Percentiles rank a stretch among this genome's conserved stretches.
Evolutionary conservation across 2,329 filamentous ascomycete genomes (phyloP).

Genomic region (Geoglossum cookeanum): DNA sequence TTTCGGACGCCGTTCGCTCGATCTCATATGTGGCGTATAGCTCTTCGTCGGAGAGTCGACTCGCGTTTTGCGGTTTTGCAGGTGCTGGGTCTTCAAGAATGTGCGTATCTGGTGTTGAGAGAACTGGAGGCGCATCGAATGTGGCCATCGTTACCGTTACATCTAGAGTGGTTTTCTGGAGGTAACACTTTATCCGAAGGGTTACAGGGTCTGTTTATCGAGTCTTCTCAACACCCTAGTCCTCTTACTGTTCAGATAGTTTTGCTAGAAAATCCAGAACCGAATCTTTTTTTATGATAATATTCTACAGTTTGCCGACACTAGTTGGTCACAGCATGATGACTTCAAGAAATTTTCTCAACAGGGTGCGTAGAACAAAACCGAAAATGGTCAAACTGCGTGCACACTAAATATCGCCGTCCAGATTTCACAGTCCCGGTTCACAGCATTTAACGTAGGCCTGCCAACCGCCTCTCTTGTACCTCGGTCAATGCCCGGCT

Average conservation of each 20-base stretch:
- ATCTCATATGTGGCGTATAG: conserved; percentile 70
- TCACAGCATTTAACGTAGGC: conserved; percentile 17
- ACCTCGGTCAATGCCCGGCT: conserved; percentile 84
- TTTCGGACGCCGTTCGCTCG: conserved; percentile 55
- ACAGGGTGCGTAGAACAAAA: background rate
- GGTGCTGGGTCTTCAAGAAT: conserved; percentile 36
- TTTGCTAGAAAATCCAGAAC: background rate
- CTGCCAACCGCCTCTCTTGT: conserved; percentile 66
- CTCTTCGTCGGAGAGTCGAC: conserved; percentile 42
- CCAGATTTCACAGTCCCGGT: background rate
- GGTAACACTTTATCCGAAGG: background rate
- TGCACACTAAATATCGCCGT: background rate
- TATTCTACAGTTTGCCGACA: background rate
- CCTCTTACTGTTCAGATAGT: background rate
- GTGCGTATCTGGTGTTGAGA: conserved; percentile 43
- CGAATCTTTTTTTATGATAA: background rate
- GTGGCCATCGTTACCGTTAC: background rate
- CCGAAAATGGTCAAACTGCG: background rate
- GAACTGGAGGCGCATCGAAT: conserved; percentile 31
- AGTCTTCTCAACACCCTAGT: background rate
- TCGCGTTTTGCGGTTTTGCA: conserved; percentile 16
- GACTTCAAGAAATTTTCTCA: background rate
- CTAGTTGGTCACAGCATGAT: background rate
- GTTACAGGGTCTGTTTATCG: background rate
- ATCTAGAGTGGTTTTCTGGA: background rate